Conservation (phyloP, 176 grass and related monocot genomes). For the Carex parvula region DNA sequence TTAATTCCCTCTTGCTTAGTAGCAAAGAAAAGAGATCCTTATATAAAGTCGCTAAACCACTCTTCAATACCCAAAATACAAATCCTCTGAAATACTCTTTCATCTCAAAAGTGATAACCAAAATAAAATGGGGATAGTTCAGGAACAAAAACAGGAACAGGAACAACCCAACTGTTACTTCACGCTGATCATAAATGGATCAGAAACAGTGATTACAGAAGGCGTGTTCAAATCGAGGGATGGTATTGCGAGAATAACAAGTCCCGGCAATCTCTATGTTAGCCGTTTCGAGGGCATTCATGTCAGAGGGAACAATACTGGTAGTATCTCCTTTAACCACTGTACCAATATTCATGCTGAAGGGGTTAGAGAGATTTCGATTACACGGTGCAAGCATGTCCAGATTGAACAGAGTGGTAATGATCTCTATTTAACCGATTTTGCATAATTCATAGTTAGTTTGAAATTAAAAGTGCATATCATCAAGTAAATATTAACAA, state of each 20-base stretch:
- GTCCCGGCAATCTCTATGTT: slow-evolving; percentile 34
- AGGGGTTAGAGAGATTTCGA: slow-evolving; percentile 36
- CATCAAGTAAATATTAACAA: neutral
- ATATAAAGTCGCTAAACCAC: neutral
- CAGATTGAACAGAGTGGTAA: slow-evolving; percentile 43
- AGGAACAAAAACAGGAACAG: slow-evolving; percentile 35
- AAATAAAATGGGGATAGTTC: slow-evolving; percentile 24
- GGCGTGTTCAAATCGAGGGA: slow-evolving; percentile 32
- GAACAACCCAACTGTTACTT: slow-evolving; percentile 39
- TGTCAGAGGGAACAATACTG: slow-evolving; percentile 34
- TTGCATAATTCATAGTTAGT: neutral
- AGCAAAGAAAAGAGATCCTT: slow-evolving; percentile 2
- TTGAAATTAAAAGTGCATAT: neutral
- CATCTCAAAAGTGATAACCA: neutral
- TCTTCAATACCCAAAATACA: neutral
- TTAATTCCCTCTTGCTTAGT: neutral
- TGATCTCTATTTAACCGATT: neutral
- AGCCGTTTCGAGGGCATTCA: slow-evolving; percentile 30
- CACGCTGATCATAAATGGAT: slow-evolving; percentile 39
- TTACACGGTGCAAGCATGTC: slow-evolving; percentile 33
- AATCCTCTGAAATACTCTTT: neutral
- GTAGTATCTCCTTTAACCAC: slow-evolving; percentile 28
- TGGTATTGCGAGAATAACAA: slow-evolving; percentile 42
- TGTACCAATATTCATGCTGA: slow-evolving; percentile 41
- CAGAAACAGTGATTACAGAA: slow-evolving; percentile 48